A percentile compares a stretch with the other conserved stretches of the same genome.
These are phyloP conservation scores for Cucumis hystrix DNA, from an alignment of 306 rosid genomes.

Conservation along the genomic window DNA sequence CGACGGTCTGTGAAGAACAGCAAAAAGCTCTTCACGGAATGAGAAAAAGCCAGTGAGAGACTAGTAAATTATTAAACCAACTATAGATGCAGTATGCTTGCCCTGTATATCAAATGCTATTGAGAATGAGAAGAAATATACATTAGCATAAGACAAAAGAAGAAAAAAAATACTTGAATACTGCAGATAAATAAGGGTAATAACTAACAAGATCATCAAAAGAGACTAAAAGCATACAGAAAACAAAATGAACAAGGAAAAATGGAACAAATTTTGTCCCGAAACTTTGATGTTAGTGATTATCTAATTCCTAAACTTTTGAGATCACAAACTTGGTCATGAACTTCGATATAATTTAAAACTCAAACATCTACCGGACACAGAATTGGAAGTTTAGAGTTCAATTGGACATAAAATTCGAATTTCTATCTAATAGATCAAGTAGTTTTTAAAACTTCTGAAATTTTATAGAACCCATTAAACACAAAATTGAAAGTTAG, in stretches of 20 bases:
- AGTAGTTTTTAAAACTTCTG: background rate
- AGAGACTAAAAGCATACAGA: background rate
- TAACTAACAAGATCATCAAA: background rate
- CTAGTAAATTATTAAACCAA: background rate
- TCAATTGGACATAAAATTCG: background rate
- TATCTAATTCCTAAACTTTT: too few species aligned
- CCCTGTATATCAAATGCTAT: background rate
- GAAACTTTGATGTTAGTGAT: background rate
- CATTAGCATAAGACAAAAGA: background rate
- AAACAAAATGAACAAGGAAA: background rate
- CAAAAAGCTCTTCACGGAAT: background rate
- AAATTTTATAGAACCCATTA: too few species aligned
- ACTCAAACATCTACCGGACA: background rate
- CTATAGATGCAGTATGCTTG: background rate
- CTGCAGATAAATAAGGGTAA: background rate
- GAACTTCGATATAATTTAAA: background rate
- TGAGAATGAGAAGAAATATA: background rate
- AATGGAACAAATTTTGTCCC: background rate
- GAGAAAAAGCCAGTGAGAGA: constrained; percentile 9
- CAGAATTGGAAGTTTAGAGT: too few species aligned
- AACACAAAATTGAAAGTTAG: too few species aligned
- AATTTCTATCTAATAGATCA: background rate
- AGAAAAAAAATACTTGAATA: background rate
- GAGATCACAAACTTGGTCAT: background rate
- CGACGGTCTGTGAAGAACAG: background rate